These are phyloP conservation scores for Alternaria dauci DNA, from an alignment of 2,329 filamentous ascomycete species.

Conservation along the genomic window DNA sequence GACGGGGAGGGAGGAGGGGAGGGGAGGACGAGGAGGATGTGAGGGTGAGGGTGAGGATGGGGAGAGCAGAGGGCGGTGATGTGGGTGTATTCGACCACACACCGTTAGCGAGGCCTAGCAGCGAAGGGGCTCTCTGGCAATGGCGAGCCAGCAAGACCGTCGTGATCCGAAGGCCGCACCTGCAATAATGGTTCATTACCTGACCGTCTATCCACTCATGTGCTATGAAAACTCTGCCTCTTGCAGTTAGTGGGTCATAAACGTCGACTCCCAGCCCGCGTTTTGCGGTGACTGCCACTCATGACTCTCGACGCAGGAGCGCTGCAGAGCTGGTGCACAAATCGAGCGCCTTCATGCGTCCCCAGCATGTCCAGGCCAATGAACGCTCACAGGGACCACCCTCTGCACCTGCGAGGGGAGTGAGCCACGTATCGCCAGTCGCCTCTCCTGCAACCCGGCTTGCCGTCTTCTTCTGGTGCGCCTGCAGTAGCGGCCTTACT, in stretches of 20 bases:
- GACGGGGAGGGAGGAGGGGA: conserved; percentile 14
- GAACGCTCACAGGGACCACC: conserved; percentile 36
- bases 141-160: conserved; percentile 8
- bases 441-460: conserved; percentile 12
- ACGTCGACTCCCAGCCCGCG: conserved; percentile 24
- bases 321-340: conserved; percentile 39
- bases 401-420: conserved; percentile 31
- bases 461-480: conserved; percentile 17
- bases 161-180: conserved; percentile 14
- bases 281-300: conserved; percentile 30
- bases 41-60: conserved; percentile 15
- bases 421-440: conserved; percentile 39
- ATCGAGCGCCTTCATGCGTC: conserved; percentile 20
- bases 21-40: conserved; percentile 13
- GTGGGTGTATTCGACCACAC: conserved; percentile 12
- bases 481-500: conserved; percentile 24
- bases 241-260: conserved; percentile 32
- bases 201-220: conserved; percentile 24
- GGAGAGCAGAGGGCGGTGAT: conserved; percentile 16
- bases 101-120: conserved; percentile 18
- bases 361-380: conserved; percentile 29
- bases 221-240: conserved; percentile 31
- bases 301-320: conserved; percentile 29
- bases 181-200: conserved; percentile 34
- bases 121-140: conserved; percentile 9